Evolutionary conservation across 106 monocot species (phyloP), one percentile per base, ranked within the genome.

Genomic region (Amphibolis antarctica): DNA sequence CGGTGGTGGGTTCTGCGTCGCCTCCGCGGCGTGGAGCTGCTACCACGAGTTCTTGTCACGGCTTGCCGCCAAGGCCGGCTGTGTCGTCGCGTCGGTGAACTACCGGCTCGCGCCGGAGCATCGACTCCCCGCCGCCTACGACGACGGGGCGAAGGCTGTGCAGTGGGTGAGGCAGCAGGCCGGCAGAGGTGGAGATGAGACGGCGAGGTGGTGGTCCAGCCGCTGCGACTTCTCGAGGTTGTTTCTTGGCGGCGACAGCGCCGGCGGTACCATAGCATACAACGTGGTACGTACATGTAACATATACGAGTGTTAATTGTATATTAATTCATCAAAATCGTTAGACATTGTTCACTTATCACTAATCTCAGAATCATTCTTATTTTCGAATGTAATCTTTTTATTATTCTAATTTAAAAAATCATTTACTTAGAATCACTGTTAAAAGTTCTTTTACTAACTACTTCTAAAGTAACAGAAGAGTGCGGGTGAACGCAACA

Each of bases 31-130:
- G 0, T 93, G 92, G 92, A 59, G 74, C n/a, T 76, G 80, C 68
- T 88, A 93, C 80, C 92, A 93, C 65, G 74, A 82, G 36, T 85
- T 88, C 78, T 63, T 85, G 19, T 18, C 74, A 9, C 55, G 57
- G 12, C 62, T 86, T 4, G 70, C 85, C 27, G 23, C 72, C 0
- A 1, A 10, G 0, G 67, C 62, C 12, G 63, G 51, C 4, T 85
- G 81, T 64, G 29, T 75, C 42, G 42, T 93, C 46, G 25, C 81
- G 45, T 85, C 93, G 0, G 81, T 78, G 11, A 79, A 85, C 67
- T 93, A 93, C 73, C 93, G 93, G 17, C 83, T 93, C 10, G 76
- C 93, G 5, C 93, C 93, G 0, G 88, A 93, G 79, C 55, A 93
- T 74, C 80, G 85, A n/a, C 83, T 93, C 10, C 88, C 93, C 0